phyloP scores from a whole-genome alignment of 805 yeast genomes.

The Metschnikowia santaceciliae region DNA sequence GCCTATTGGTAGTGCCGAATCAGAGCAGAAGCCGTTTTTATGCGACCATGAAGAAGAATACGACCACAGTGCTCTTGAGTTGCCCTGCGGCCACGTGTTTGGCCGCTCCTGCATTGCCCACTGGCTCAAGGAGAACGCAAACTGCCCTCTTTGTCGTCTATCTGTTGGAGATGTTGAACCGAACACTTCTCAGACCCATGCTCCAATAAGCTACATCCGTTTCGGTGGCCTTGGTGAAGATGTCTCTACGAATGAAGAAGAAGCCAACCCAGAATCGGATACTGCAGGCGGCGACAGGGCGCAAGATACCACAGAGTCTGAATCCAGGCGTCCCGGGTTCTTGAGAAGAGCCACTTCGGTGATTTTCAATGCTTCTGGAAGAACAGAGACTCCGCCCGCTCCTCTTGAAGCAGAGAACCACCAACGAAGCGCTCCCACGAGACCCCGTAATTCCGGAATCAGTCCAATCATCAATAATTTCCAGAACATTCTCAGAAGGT shows the following conservation, averaged over 20 bases:
- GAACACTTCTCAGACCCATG: not conserved
- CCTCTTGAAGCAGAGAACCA: conserved; percentile 7
- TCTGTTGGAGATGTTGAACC: conserved; percentile 16
- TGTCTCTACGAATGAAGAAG: not conserved
- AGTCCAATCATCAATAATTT: conserved; percentile 16
- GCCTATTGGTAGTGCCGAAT: not conserved
- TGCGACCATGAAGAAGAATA: conserved; percentile 15
- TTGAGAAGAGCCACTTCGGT: conserved; percentile 15
- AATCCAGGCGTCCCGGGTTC: conserved; percentile 3
- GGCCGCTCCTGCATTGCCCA: conserved; percentile 80
- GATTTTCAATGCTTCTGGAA: conserved; percentile 6
- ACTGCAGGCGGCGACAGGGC: not conserved
- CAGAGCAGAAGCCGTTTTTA: conserved; percentile 10
- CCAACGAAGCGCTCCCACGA: not conserved
- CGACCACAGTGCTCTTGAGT: conserved; percentile 59
- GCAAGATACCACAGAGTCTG: not conserved
- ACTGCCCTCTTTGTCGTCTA: conserved; percentile 85
- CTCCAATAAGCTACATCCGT: conserved; percentile 14
- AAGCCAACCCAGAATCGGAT: not conserved
- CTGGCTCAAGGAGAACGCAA: conserved; percentile 72
- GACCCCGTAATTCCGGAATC: conserved; percentile 11
- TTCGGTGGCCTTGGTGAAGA: conserved; percentile 12
- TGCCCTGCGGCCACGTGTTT: conserved; percentile 86
- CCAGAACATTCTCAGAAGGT: conserved; percentile 11
- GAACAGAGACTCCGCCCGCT: conserved; percentile 10